phyloP scores from a whole-genome alignment of 441 rosid genomes.

The Aleurites moluccanus region DNA sequence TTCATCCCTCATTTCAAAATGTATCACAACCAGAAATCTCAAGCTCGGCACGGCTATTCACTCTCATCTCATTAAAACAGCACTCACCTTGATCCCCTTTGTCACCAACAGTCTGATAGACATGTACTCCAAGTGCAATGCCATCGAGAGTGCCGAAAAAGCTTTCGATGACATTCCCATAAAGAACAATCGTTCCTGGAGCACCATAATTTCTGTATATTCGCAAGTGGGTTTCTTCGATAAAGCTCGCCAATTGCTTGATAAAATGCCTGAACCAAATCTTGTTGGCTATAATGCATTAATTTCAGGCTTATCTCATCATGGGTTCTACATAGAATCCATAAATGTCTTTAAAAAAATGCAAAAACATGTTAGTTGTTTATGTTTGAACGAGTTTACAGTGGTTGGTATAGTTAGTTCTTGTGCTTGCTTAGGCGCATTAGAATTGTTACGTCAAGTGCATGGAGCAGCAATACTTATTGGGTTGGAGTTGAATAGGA shows the following conservation, averaged over 20 bases:
- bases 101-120: conserved; percentile 31
- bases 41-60: conserved; percentile 39
- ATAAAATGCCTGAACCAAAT: conserved; percentile 44
- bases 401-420: conserved; percentile 35
- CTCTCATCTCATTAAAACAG: conserved; percentile 38
- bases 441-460: conserved; percentile 34
- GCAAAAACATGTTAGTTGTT: conserved; percentile 23
- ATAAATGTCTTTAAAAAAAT: conserved; percentile 28
- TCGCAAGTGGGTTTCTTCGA: conserved; percentile 21
- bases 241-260: conserved; percentile 36
- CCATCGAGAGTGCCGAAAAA: conserved; percentile 27
- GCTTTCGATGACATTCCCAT: conserved; percentile 33
- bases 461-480: conserved; percentile 34
- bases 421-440: conserved; percentile 39
- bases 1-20: conserved; percentile 24
- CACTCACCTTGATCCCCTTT: conserved; percentile 31
- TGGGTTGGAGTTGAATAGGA: conserved; percentile 35
- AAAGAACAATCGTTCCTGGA: conserved; percentile 43
- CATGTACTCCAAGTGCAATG: conserved; percentile 40
- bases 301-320: conserved; percentile 41
- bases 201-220: conserved; percentile 26
- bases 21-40: conserved; percentile 31
- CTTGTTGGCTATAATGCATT: conserved; percentile 41
- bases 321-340: conserved; percentile 38
- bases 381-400: conserved; percentile 34